phyloP scores from a whole-genome alignment of 208 protist species.

The Wallacemonas sp. region DNA sequence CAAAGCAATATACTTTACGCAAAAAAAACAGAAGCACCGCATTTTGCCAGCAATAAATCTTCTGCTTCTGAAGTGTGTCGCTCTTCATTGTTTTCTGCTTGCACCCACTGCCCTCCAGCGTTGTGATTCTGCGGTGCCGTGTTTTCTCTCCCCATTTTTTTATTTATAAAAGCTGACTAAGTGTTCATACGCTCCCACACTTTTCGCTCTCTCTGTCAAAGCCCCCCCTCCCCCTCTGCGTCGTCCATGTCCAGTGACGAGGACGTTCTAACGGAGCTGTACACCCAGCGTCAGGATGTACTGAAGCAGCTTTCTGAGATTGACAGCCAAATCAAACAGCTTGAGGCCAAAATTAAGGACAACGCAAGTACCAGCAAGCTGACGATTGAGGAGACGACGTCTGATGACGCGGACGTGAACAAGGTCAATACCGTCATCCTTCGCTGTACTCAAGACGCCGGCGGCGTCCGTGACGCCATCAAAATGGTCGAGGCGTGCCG shows the following conservation, averaged over 20 bases:
- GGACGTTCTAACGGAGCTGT: constrained; percentile 64
- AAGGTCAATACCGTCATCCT: constrained; percentile 51
- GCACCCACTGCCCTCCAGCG: too few relatives aligned
- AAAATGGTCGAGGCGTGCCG: constrained; percentile 72
- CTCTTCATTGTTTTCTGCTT: too few relatives aligned
- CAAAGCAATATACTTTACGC: too few relatives aligned
- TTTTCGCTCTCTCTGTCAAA: not conserved
- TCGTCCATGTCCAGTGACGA: constrained; percentile 42
- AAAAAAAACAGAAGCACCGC: too few relatives aligned
- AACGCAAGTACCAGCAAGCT: constrained; percentile 28
- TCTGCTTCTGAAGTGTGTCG: too few relatives aligned
- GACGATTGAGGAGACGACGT: constrained; percentile 32
- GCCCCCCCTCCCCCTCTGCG: not conserved
- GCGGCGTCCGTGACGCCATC: constrained; percentile 74
- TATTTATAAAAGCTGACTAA: too few relatives aligned
- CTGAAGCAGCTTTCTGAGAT: constrained; percentile 82
- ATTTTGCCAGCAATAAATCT: too few relatives aligned
- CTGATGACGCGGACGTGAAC: constrained; percentile 47
- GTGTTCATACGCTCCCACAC: too few relatives aligned
- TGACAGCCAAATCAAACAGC: constrained; percentile 56
- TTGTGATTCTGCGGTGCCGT: too few relatives aligned
- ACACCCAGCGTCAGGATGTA: constrained; percentile 72
- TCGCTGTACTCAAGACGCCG: constrained; percentile 57
- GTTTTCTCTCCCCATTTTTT: constrained; percentile 12
- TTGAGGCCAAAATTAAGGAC: constrained; percentile 66